A percentile compares a stretch with the other conserved stretches of the same genome.
Conservation (phyloP, 352 stramenopile species). For the Phytophthora podocarpi region DNA sequence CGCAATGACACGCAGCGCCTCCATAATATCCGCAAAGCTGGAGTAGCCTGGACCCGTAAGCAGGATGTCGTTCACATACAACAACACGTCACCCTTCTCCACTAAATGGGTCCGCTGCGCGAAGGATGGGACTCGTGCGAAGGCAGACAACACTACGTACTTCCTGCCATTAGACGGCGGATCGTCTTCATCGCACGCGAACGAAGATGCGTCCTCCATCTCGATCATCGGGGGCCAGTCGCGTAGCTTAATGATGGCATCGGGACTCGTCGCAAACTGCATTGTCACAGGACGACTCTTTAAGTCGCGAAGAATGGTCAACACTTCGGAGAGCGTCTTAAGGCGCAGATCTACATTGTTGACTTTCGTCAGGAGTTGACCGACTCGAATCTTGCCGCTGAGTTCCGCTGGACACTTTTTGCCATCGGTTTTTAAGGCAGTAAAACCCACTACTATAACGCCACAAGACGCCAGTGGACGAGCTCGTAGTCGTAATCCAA, state of each 20-base stretch:
- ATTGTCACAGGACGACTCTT: conserved; percentile 71
- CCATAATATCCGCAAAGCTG: conserved; percentile 70
- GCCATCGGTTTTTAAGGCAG: conserved; percentile 40
- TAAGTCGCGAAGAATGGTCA: conserved; percentile 57
- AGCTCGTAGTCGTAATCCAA: conserved; percentile 77
- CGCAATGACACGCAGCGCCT: conserved; percentile 49
- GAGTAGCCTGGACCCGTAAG: conserved; percentile 54
- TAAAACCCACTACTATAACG: conserved; percentile 83
- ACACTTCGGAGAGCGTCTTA: conserved; percentile 64
- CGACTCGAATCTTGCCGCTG: conserved; percentile 75
- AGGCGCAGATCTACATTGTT: conserved; percentile 78
- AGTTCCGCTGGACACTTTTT: conserved; percentile 66
- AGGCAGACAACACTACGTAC: conserved; percentile 74
- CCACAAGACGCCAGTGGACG: conserved; percentile 67
- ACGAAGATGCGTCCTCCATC: conserved; percentile 54
- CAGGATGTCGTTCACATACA: conserved; percentile 60
- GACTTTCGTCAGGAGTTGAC: conserved; percentile 63
- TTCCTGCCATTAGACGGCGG: conserved; percentile 48
- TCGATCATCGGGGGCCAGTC: conserved; percentile 88
- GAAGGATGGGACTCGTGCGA: conserved; percentile 72
- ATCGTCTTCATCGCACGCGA: conserved; percentile 54
- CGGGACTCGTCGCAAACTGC: conserved; percentile 76
- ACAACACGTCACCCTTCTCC: conserved; percentile 64
- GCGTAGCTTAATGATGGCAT: conserved; percentile 76
- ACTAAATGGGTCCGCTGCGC: conserved; percentile 72